A percentile compares a stretch with the other conserved stretches of the same genome.
Conservation (phyloP, 805 yeast species). For the Jamesozyma rosinii region DNA sequence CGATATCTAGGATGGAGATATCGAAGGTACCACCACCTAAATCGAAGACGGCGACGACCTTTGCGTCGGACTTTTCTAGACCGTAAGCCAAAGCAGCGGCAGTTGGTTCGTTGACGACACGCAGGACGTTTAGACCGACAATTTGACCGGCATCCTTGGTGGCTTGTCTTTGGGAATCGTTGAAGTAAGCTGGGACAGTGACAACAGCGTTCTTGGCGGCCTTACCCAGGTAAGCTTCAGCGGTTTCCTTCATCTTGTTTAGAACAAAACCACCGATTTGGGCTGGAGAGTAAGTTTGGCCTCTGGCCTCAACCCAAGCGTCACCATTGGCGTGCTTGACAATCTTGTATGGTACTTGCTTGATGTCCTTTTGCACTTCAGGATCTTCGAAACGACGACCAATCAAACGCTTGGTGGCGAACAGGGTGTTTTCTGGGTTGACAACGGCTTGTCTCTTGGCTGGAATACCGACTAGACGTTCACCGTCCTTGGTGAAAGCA, state of each 20-base stretch:
- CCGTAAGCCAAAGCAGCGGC: conserved; percentile 95
- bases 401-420: conserved; percentile 89
- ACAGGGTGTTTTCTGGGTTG: conserved; percentile 87
- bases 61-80: conserved; percentile 67
- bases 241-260: conserved; percentile 97
- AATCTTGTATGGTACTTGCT: conserved; percentile 83
- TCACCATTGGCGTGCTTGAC: conserved; percentile 88
- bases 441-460: conserved; percentile 95
- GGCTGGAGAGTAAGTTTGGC: conserved; percentile 83
- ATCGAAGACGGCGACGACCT: conserved; percentile 91
- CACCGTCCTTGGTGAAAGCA: conserved; percentile 87
- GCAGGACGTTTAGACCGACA: conserved; percentile 77
- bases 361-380: conserved; percentile 85
- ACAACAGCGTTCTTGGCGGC: conserved; percentile 80
- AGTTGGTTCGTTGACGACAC: conserved; percentile 79
- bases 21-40: conserved; percentile 99
- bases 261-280: conserved; percentile 90
- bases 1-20: conserved; percentile 91
- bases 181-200: conserved; percentile 91
- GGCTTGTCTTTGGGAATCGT: conserved; percentile 95
- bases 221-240: conserved; percentile 86
- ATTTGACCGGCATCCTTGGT: conserved; percentile 96
- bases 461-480: conserved; percentile 85
- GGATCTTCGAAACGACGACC: conserved; percentile 85
- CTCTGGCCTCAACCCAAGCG: conserved; percentile 91